phyloP scores from a whole-genome alignment of 225 moss, liverwort and hornwort genomes.

The Physcomitrium patens region DNA sequence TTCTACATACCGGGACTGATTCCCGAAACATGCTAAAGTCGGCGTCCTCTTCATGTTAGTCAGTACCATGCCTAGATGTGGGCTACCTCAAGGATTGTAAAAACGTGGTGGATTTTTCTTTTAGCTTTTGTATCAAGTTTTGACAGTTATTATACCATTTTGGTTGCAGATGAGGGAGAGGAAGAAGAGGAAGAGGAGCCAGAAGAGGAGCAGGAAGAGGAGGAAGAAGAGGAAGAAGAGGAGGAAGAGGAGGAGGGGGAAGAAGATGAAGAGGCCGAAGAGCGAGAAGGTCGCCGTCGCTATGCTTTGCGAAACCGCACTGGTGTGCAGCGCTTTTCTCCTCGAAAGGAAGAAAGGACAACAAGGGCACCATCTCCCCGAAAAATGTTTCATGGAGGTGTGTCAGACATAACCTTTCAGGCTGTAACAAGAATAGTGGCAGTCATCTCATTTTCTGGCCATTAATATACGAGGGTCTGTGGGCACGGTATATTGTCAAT shows the following conservation, averaged over 20 bases:
- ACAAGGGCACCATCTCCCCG: constrained; percentile 72
- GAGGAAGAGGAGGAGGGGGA: constrained; percentile 73
- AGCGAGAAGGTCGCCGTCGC: constrained; percentile 71
- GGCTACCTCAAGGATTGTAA: no score
- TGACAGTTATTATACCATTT: constrained; percentile 1
- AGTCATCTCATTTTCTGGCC: neutral
- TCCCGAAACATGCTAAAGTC: no score
- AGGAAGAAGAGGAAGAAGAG: constrained; percentile 37
- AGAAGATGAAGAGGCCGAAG: constrained; percentile 74
- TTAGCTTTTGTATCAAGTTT: neutral
- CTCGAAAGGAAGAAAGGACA: constrained; percentile 79
- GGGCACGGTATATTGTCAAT: neutral
- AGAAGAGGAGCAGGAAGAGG: constrained; percentile 52
- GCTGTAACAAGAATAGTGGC: neutral
- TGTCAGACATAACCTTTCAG: constrained; percentile 12
- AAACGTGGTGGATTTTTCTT: no score
- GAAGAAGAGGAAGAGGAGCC: constrained; percentile 41
- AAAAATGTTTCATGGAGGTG: constrained; percentile 69
- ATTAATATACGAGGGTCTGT: neutral
- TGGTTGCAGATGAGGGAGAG: constrained; percentile 39
- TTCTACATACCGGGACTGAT: neutral
- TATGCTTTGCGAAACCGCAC: constrained; percentile 87
- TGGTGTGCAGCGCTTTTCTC: constrained; percentile 82
- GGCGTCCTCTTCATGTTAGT: no score
- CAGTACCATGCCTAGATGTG: neutral